These are phyloP conservation scores for Boletellus emodensis DNA, from an alignment of 768 basidiomycete genomes.

Conservation along the genomic window DNA sequence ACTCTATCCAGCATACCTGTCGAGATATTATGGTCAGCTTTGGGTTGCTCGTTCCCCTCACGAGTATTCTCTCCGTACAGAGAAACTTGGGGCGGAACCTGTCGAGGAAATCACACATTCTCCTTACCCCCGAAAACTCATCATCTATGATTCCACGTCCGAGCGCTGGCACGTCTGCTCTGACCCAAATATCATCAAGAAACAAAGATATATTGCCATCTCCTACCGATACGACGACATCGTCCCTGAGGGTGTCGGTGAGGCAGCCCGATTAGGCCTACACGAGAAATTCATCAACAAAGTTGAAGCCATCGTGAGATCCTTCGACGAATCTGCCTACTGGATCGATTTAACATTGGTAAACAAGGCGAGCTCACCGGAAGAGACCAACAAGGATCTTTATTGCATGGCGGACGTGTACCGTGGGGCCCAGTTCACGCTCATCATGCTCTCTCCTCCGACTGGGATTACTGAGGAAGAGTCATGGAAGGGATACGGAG, in stretches of 20 bases:
- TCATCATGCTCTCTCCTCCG: constrained; percentile 16
- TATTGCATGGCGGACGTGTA: constrained; percentile 25
- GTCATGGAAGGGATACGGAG: constrained; percentile 17
- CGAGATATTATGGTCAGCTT: constrained; percentile 20
- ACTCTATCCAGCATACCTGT: constrained; percentile 16
- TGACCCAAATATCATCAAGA: constrained; percentile 1
- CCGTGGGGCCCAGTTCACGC: constrained; percentile 19
- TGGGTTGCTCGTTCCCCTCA: constrained; percentile 21
- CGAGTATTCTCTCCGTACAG: constrained; percentile 18
- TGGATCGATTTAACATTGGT: constrained; percentile 19
- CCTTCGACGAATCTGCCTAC: constrained; percentile 15
- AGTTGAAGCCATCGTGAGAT: constrained; percentile 1
- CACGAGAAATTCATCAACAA: constrained; percentile 1
- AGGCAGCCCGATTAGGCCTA: not conserved
- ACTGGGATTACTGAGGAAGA: not conserved
- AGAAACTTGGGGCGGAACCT: not conserved
- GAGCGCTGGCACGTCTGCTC: constrained; percentile 2
- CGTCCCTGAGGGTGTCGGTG: not conserved
- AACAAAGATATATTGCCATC: constrained; percentile 16
- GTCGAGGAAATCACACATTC: constrained; percentile 9
- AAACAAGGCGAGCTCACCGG: not conserved
- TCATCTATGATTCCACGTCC: constrained; percentile 6
- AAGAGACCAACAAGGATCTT: constrained; percentile 16
- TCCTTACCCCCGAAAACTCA: constrained; percentile 14
- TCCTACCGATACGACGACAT: constrained; percentile 18